Evolutionary conservation across 108 stramenopile genomes (phyloP).

Genomic region (Cyclotella choctawhatcheeana): DNA sequence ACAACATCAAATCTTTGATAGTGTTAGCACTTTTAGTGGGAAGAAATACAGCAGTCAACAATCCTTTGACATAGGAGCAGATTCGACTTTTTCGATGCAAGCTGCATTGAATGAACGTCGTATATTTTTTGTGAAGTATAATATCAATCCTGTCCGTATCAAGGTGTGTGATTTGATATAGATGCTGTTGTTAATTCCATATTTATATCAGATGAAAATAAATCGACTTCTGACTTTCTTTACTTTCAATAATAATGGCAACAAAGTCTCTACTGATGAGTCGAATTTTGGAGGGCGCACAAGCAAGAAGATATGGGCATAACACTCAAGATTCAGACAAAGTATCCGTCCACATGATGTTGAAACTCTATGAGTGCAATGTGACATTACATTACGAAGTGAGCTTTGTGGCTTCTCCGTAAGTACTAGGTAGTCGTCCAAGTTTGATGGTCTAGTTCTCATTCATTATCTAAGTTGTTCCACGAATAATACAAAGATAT

Average conservation of each 20-base stretch:
- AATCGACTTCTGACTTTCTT: too few relatives aligned
- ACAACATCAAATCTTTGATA: slow-evolving; percentile 5
- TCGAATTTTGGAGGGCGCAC: slow-evolving; percentile 79
- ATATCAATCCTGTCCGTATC: slow-evolving; percentile 70
- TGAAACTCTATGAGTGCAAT: slow-evolving; percentile 58
- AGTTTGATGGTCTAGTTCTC: too few relatives aligned
- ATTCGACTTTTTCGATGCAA: slow-evolving; percentile 21
- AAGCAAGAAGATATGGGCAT: slow-evolving; percentile 68
- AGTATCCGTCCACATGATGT: slow-evolving; percentile 70
- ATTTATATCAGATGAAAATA: too few relatives aligned
- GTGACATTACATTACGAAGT: slow-evolving; percentile 77
- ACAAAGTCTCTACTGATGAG: slow-evolving; percentile 71
- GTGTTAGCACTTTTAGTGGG: slow-evolving; percentile 4
- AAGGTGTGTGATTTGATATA: too few relatives aligned
- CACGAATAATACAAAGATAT: too few relatives aligned
- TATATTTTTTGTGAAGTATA: slow-evolving; percentile 67
- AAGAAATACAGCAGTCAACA: too few relatives aligned
- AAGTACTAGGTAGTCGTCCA: too few relatives aligned
- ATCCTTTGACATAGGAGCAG: slow-evolving; percentile 2
- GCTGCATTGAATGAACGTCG: slow-evolving; percentile 39
- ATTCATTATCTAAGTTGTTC: too few relatives aligned
- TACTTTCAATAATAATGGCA: too few relatives aligned
- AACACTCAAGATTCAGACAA: slow-evolving; percentile 75
- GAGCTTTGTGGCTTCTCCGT: slow-evolving; percentile 72
- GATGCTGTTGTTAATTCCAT: too few relatives aligned